phyloP scores from a whole-genome alignment of 2,329 filamentous ascomycete species.

The Sphaerulina vaccinii region DNA sequence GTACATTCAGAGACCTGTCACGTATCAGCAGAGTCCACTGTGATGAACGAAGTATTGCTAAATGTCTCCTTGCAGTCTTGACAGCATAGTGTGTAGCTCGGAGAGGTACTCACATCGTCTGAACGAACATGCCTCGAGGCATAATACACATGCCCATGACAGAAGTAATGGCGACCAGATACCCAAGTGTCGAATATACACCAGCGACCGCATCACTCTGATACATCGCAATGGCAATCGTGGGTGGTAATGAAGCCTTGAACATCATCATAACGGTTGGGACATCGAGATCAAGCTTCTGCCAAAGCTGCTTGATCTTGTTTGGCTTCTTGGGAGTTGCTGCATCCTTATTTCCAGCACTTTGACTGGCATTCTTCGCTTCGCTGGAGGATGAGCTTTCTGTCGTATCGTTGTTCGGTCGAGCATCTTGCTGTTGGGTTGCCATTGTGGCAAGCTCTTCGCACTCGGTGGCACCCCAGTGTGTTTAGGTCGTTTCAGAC shows the following conservation, averaged over 20 bases:
- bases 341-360: neutral
- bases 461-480: too few relatives aligned
- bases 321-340: constrained; percentile 22
- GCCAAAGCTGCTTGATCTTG: constrained; percentile 31
- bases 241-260: constrained; percentile 38
- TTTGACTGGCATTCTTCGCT: neutral
- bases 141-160: constrained; percentile 65
- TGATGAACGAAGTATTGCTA: neutral
- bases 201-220: constrained; percentile 51
- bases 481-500: neutral
- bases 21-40: constrained; percentile 36
- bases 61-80: neutral
- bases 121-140: constrained; percentile 69
- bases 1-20: constrained; percentile 61
- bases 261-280: constrained; percentile 35
- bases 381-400: neutral
- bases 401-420: neutral
- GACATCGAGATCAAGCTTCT: constrained; percentile 34
- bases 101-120: constrained; percentile 57
- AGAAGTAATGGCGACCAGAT: constrained; percentile 65
- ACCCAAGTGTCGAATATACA: constrained; percentile 57
- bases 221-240: constrained; percentile 37
- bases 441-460: too few relatives aligned
- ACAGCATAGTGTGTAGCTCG: too few relatives aligned
- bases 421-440: neutral